phyloP scores from a whole-genome alignment of 2,329 filamentous ascomycete species.

The Pseudomassariella vexata region DNA sequence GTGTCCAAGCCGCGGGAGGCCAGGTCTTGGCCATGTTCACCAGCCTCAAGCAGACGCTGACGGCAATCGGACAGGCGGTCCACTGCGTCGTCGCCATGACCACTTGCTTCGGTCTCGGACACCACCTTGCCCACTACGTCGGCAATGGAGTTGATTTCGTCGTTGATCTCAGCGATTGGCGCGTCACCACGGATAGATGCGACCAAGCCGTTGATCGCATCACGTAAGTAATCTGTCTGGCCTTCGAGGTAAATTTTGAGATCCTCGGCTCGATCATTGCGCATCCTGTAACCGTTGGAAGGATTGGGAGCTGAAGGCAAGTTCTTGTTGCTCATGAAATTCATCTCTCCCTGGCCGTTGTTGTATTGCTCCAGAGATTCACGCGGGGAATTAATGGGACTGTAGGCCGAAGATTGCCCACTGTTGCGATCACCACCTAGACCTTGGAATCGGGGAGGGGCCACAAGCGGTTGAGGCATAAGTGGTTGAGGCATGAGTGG shows the following conservation, averaged over 20 bases:
- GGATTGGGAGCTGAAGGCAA: slow-evolving; percentile 29
- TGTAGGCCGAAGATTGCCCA: slow-evolving; percentile 68
- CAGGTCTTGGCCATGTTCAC: slow-evolving; percentile 55
- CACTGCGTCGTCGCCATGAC: slow-evolving; percentile 46
- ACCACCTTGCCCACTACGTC: slow-evolving; percentile 66
- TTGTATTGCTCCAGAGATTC: slow-evolving; percentile 44
- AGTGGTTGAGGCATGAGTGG: slow-evolving; percentile 27
- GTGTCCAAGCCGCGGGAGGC: slow-evolving; percentile 44
- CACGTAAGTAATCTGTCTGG: slow-evolving; percentile 71
- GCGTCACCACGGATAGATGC: slow-evolving; percentile 62
- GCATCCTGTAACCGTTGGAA: slow-evolving; percentile 35
- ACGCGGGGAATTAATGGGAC: slow-evolving; percentile 63
- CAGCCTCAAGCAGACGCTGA: slow-evolving; percentile 58
- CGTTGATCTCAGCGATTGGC: slow-evolving; percentile 57
- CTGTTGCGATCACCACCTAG: slow-evolving; percentile 53
- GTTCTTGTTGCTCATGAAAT: slow-evolving; percentile 25
- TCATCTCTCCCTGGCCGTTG: slow-evolving; percentile 31
- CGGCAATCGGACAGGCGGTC: slow-evolving; percentile 57
- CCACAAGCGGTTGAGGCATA: slow-evolving; percentile 40
- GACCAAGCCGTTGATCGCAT: slow-evolving; percentile 78
- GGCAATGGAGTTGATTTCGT: slow-evolving; percentile 66
- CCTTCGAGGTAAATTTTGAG: slow-evolving; percentile 73
- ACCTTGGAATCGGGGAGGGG: slow-evolving; percentile 52
- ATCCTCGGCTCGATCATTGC: slow-evolving; percentile 37
- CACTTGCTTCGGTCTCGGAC: slow-evolving; percentile 54